Evolutionary conservation across 495 filamentous ascomycete species (phyloP), one percentile per base, ranked within the genome.

Genomic region (Penicillium cataractarum): DNA sequence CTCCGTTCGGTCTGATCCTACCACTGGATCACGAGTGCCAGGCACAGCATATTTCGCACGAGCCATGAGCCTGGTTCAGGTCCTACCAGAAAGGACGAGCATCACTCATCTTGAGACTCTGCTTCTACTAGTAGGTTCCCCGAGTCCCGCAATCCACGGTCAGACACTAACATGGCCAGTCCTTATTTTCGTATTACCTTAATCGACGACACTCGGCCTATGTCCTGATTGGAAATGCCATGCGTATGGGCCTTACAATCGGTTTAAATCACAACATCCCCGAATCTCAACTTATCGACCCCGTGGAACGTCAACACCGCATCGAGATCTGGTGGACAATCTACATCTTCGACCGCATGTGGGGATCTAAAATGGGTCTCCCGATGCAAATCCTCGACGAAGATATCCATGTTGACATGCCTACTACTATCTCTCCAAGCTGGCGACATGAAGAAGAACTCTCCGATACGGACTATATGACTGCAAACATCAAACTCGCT

Each of bases 261-360:
- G 79, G 79, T 3, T 50, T 82, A 21, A 80, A 82, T 59, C 78
- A 80, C 58, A 80, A 80, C 42, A 77, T 82, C 46, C 74, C 78
- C 24, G 77, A 80, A 57, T 74, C 76, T n/a, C 79, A 82, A 59
- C 68, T 77, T 24, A 80, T 79, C 32, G 78, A 80, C 50, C 73
- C 77, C 0, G 73, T 77, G 0, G 76, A 78, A 54, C 72, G 78
- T 17, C 76, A 82, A 55, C 79, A 82, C 49, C 78, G 79, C 9
- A 70, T 80, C 29, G 66, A 76, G 39, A 76, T 80, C 27, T 80
- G 78, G 78, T 80, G 78, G 78, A 79, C 78, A 22, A 77, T 80
- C 48, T 82, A 82, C 62, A 78, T 78, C 33, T 80, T 82, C 57
- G 78, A 82, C 55, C 74, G 78, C 32, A 79, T 80, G 75, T 80